Conservation (phyloP, 352 stramenopile species). For the Globisporangium camurandrum region DNA sequence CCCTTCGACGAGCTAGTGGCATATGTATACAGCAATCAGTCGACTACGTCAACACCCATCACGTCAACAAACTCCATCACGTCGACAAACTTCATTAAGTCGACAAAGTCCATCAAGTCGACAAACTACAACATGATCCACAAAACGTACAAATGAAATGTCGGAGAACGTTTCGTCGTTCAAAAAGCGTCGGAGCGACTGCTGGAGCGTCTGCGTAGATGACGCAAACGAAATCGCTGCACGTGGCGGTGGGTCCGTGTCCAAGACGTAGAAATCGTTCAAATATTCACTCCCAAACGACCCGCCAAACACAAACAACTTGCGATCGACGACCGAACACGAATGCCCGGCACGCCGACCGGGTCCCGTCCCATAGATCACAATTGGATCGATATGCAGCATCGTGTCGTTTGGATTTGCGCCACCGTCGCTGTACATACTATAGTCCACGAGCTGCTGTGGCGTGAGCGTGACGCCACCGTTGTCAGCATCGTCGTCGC, state of each 20-base stretch:
- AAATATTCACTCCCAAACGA: slow-evolving; percentile 90
- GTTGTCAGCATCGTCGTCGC: slow-evolving; percentile 2
- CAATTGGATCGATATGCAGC: slow-evolving; percentile 62
- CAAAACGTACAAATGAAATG: slow-evolving; percentile 85
- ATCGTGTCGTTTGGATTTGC: slow-evolving; percentile 67
- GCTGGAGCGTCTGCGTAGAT: slow-evolving; percentile 53
- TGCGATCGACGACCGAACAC: slow-evolving; percentile 88
- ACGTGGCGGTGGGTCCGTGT: slow-evolving; percentile 88
- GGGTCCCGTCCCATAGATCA: slow-evolving; percentile 82
- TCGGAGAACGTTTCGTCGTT: slow-evolving; percentile 93
- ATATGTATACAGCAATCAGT: background rate
- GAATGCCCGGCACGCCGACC: slow-evolving; percentile 91
- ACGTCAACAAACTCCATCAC: too few species aligned
- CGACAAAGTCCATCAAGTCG: too few species aligned
- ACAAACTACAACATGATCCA: slow-evolving; percentile 1
- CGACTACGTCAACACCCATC: too few species aligned
- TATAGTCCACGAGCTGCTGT: slow-evolving; percentile 18
- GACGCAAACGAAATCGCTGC: slow-evolving; percentile 77
- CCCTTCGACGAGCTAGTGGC: slow-evolving; percentile 83
- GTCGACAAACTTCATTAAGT: too few species aligned
- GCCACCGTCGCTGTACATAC: slow-evolving; percentile 18
- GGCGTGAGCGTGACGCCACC: slow-evolving; percentile 17
- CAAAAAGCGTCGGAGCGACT: slow-evolving; percentile 83
- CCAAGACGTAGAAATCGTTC: slow-evolving; percentile 92
- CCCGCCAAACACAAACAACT: slow-evolving; percentile 93